Base-by-base conservation (phyloP, 169 alveolate species). In the Babesia ovis region DNA sequence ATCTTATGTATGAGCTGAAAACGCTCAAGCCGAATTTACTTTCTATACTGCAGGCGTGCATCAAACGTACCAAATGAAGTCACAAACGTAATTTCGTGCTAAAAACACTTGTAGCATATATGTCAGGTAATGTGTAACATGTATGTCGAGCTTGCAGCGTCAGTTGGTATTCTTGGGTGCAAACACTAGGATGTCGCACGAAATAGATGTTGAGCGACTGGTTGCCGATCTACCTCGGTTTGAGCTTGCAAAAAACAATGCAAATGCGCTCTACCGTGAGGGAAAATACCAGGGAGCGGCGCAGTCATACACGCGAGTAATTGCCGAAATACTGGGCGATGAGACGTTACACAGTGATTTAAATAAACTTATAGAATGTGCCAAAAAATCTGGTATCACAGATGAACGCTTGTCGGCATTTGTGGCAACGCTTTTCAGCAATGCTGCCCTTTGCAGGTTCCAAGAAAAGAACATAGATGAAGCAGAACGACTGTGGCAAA, bases 1-100 rank as follows among this genome's bases (percentile, higher is more conserved):
- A 43, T 45, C 60, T 79, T 32, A 59, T 79, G 67, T 79, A 79
- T 29, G 87, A 79, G 53, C 53, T 79, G 50, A 79, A 79, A 42
- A 68, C 87, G 14, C 56, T 79, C 27, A 79, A 79, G 56, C 83
- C 87, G 14, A 51, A 64, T 56, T 54, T 64, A 48, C 42, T 64
- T 0, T 32, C 74, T 4, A 64, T 64, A 12, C 51, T 64, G 50
- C 74, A 64, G 37, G 74, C 74, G 55, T 64, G 74, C 51, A 20
- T 64, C 34, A 64, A 46, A 27, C 45, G 74, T 20, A 27, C 74
- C 4, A 64, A 64, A 64, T 64, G 74, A 64, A 48, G 74, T 64
- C 2, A 25, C 8, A 2, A 20, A 5, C 14, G 48, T 64, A 64
- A 64, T 64, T 6, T 31, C 12, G 20, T 48, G 5, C 12, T 20